A percentile compares a stretch with the other conserved stretches of the same genome.
Conservation (phyloP, 805 yeast species). For the Zygosaccharomyces gambellarensis region DNA sequence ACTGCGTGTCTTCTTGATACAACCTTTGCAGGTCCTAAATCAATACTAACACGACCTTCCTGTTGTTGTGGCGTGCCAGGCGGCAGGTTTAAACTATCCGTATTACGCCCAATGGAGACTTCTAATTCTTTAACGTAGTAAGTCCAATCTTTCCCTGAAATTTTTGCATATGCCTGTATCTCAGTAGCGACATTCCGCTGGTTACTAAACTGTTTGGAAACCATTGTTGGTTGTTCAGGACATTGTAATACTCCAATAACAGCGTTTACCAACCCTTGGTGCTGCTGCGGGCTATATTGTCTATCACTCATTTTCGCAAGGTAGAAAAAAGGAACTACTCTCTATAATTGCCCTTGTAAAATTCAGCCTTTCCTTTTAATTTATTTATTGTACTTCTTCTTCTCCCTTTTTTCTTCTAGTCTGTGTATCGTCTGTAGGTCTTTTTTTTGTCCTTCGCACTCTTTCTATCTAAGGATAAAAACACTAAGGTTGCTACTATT, state of each 20-base stretch:
- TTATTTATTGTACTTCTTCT: neutral
- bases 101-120: constrained; percentile 82
- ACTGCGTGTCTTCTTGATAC: constrained; percentile 88
- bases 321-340: neutral
- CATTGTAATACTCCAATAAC: constrained; percentile 64
- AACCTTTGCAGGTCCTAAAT: constrained; percentile 95
- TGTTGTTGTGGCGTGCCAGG: constrained; percentile 3
- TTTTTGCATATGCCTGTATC: constrained; percentile 96
- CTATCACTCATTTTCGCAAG: neutral
- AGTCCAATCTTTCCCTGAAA: constrained; percentile 92
- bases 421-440: neutral
- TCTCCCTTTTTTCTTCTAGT: neutral
- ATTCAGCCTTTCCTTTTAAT: neutral
- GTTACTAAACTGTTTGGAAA: constrained; percentile 67
- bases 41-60: constrained; percentile 47
- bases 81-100: constrained; percentile 34
- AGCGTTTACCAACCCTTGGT: constrained; percentile 60
- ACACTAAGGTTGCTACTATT: constrained; percentile 3
- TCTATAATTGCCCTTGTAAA: neutral
- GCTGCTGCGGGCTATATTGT: constrained; percentile 25
- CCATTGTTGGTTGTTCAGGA: constrained; percentile 75
- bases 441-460: neutral
- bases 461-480: too few species aligned
- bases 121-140: constrained; percentile 77
- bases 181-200: constrained; percentile 59